Percentiles rank a stretch among this genome's conserved stretches.
phyloP scores from a whole-genome alignment of 2,329 filamentous ascomycete species.

The Onygena corvina region DNA sequence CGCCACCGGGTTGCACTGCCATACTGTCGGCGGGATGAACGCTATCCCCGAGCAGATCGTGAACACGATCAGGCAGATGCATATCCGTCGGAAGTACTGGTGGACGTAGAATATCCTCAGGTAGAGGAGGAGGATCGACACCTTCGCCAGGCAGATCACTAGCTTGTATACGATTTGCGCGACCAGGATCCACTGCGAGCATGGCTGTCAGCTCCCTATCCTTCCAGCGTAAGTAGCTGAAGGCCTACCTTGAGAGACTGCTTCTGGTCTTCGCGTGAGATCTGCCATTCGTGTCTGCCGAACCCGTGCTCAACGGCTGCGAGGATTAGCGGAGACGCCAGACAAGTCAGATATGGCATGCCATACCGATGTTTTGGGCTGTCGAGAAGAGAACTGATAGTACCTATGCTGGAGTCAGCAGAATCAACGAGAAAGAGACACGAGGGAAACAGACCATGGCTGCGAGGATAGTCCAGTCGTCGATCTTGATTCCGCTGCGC shows the following conservation, averaged over 20 bases:
- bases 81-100: conserved; percentile 11
- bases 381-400: conserved; percentile 7
- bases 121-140: conserved; percentile 14
- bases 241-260: conserved; percentile 10
- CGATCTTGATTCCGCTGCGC: conserved; percentile 8
- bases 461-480: conserved; percentile 12
- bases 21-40: conserved; percentile 12
- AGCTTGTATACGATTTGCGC: conserved; percentile 12
- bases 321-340: background rate
- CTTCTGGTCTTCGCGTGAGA: background rate
- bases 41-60: conserved; percentile 9
- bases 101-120: conserved; percentile 12
- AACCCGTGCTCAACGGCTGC: conserved; percentile 11
- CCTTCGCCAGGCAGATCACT: conserved; percentile 10
- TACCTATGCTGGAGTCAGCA: conserved; percentile 1
- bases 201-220: background rate
- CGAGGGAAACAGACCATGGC: conserved; percentile 4
- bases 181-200: conserved; percentile 8
- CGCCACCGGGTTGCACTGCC: conserved; percentile 12
- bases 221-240: background rate
- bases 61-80: conserved; percentile 11
- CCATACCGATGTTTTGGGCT: conserved; percentile 10
- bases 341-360: too few species aligned
- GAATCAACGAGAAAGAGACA: background rate
- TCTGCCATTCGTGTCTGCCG: conserved; percentile 8